phyloP scores from a whole-genome alignment of 306 rosid genomes.

The Vicia faba region DNA sequence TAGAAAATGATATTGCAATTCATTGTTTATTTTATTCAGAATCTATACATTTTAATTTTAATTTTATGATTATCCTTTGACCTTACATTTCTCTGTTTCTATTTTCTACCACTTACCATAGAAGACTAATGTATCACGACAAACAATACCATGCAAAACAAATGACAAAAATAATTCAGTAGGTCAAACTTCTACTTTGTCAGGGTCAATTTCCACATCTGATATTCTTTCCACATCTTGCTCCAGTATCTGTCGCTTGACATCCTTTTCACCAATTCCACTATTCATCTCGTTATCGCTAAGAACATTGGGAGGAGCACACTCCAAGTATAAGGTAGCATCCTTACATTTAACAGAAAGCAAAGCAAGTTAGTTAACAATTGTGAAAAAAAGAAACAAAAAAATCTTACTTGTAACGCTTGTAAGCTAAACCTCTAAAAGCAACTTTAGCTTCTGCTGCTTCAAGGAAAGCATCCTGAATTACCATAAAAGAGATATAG shows the following conservation, averaged over 20 bases:
- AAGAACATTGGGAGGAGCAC: slow-evolving; percentile 88
- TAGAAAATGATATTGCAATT: too few species aligned
- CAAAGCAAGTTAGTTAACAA: slow-evolving; percentile 32
- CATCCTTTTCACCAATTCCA: slow-evolving; percentile 65
- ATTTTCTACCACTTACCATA: too few species aligned
- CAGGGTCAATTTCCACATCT: slow-evolving; percentile 75
- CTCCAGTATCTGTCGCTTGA: slow-evolving; percentile 61
- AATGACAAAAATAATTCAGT: not conserved
- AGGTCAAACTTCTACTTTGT: slow-evolving; percentile 82
- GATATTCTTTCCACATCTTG: slow-evolving; percentile 61
- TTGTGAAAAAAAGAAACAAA: slow-evolving; percentile 24
- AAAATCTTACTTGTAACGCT: slow-evolving; percentile 74
- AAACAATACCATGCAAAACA: slow-evolving; percentile 12
- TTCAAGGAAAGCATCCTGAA: slow-evolving; percentile 85
- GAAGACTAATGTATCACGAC: too few species aligned
- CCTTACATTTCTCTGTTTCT: too few species aligned
- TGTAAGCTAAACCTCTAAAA: too few species aligned
- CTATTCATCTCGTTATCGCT: slow-evolving; percentile 44
- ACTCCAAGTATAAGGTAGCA: slow-evolving; percentile 86
- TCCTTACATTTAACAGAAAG: slow-evolving; percentile 53
- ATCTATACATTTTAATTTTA: too few species aligned
- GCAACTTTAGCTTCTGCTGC: slow-evolving; percentile 82
- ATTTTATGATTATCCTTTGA: too few species aligned
- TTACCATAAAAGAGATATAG: too few species aligned
- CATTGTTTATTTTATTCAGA: too few species aligned